phyloP scores from a whole-genome alignment of 345 rosid genomes.

The Populus tremula region DNA sequence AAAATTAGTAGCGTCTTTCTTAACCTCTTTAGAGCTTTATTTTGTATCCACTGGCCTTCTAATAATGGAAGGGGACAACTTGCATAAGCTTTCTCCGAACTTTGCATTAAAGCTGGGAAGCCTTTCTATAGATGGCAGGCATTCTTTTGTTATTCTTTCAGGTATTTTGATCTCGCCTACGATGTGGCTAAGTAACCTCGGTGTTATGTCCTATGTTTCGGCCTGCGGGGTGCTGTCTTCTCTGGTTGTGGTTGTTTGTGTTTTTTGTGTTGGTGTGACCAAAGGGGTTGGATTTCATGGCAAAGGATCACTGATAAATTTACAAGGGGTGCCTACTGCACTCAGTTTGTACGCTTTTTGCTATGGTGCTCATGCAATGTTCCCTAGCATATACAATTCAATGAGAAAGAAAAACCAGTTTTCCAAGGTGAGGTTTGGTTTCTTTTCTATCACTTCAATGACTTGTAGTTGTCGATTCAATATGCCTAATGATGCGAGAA shows the following conservation, averaged over 20 bases:
- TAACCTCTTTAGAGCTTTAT: conserved; percentile 41
- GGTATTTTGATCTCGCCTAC: conserved; percentile 40
- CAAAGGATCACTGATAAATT: conserved; percentile 31
- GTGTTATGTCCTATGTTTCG: conserved; percentile 44
- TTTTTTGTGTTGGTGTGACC: conserved; percentile 33
- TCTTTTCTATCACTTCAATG: no score
- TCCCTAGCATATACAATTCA: conserved; percentile 49
- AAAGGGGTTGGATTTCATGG: conserved; percentile 36
- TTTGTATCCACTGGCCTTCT: conserved; percentile 47
- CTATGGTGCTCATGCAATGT: conserved; percentile 43
- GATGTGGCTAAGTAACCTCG: conserved; percentile 36
- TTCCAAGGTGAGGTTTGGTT: conserved; percentile 24
- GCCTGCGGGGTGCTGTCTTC: conserved; percentile 47
- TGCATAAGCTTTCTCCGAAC: conserved; percentile 37
- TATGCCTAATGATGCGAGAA: no score
- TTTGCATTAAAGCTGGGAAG: conserved; percentile 31
- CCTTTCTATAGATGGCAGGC: conserved; percentile 26
- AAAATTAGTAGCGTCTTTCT: conserved; percentile 36
- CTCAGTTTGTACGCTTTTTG: conserved; percentile 44
- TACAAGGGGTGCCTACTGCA: conserved; percentile 41
- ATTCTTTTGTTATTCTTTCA: conserved; percentile 31
- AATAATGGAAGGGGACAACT: conserved; percentile 48
- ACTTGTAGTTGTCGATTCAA: no score
- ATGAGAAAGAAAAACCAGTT: conserved; percentile 44
- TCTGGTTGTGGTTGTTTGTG: conserved; percentile 32